Conservation (phyloP, 768 basidiomycete species). For the Pleurotus eryngii region DNA sequence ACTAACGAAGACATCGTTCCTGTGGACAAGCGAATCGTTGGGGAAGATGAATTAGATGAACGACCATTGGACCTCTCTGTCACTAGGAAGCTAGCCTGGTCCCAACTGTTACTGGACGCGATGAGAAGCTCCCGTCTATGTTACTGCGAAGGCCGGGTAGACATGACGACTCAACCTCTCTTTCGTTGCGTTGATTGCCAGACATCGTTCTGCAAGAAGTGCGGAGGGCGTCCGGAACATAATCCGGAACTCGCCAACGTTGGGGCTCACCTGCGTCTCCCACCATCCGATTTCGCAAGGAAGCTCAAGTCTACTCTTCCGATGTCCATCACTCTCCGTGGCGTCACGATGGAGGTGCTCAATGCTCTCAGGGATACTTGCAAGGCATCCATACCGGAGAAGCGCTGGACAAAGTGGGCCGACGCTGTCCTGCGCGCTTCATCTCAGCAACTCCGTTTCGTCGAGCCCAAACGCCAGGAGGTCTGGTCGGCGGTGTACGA, state of each 20-base stretch:
- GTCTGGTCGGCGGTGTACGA: conserved; percentile 83
- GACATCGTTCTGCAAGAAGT: conserved; percentile 77
- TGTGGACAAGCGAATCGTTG: conserved; percentile 54
- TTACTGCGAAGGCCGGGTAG: conserved; percentile 84
- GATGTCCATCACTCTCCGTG: conserved; percentile 71
- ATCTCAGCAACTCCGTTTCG: conserved; percentile 71
- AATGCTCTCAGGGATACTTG: conserved; percentile 42
- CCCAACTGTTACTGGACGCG: conserved; percentile 60
- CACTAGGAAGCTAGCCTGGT: conserved; percentile 42
- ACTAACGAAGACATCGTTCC: conserved; percentile 7
- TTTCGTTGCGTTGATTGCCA: conserved; percentile 75
- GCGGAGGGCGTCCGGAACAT: conserved; percentile 90
- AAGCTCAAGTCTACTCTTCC: conserved; percentile 78
- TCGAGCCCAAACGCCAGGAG: conserved; percentile 83
- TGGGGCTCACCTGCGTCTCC: conserved; percentile 51
- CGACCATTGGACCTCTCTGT: conserved; percentile 69
- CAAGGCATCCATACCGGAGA: conserved; percentile 41
- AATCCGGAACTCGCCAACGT: conserved; percentile 58
- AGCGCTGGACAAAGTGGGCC: conserved; percentile 68
- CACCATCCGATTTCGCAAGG: conserved; percentile 72
- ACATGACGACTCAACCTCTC: conserved; percentile 65
- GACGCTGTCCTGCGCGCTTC: conserved; percentile 60
- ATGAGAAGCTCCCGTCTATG: conserved; percentile 76
- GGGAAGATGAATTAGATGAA: conserved; percentile 64
- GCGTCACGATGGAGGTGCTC: conserved; percentile 49